phyloP scores from a whole-genome alignment of 2,329 filamentous ascomycete species.

The Magnaporthiopsis incrustans region DNA sequence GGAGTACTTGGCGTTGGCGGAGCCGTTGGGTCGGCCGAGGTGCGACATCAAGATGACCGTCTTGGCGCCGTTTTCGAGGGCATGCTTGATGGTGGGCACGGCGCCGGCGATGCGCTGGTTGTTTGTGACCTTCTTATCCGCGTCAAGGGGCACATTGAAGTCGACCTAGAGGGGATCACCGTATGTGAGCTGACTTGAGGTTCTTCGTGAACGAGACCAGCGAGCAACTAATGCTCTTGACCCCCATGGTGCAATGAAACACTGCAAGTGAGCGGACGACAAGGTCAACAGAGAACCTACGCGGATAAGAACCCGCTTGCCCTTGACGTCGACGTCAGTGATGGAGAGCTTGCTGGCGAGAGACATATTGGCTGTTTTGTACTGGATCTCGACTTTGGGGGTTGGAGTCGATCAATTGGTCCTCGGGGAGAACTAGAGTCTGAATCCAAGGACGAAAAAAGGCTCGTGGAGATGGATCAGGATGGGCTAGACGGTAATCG shows the following conservation, averaged over 20 bases:
- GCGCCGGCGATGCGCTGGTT: slow-evolving; percentile 96
- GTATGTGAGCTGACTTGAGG: neutral
- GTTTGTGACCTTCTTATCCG: slow-evolving; percentile 91
- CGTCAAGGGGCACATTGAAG: slow-evolving; percentile 98
- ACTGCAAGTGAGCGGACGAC: neutral
- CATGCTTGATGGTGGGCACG: slow-evolving; percentile 90
- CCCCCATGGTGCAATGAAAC: slow-evolving; percentile 34
- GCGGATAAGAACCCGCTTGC: slow-evolving; percentile 94
- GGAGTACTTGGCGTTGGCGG: slow-evolving; percentile 86
- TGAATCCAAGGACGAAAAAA: neutral
- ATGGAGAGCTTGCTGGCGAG: slow-evolving; percentile 98
- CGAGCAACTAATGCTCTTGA: neutral
- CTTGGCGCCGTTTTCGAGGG: slow-evolving; percentile 83
- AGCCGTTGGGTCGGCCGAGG: slow-evolving; percentile 89
- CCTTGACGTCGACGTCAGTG: slow-evolving; percentile 92
- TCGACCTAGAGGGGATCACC: slow-evolving; percentile 54
- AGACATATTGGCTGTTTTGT: slow-evolving; percentile 61
- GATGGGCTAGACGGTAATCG: neutral
- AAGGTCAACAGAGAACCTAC: slow-evolving; percentile 24
- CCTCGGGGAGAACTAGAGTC: neutral
- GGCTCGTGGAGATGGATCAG: neutral
- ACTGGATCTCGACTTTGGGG: slow-evolving; percentile 9
- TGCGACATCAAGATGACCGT: slow-evolving; percentile 96
- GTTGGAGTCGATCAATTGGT: slow-evolving; percentile 13
- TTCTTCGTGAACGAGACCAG: neutral